A percentile compares a stretch with the other conserved stretches of the same genome.
Evolutionary conservation across 257 asterid species (phyloP).

Genomic region (Penstemon barbatus): DNA sequence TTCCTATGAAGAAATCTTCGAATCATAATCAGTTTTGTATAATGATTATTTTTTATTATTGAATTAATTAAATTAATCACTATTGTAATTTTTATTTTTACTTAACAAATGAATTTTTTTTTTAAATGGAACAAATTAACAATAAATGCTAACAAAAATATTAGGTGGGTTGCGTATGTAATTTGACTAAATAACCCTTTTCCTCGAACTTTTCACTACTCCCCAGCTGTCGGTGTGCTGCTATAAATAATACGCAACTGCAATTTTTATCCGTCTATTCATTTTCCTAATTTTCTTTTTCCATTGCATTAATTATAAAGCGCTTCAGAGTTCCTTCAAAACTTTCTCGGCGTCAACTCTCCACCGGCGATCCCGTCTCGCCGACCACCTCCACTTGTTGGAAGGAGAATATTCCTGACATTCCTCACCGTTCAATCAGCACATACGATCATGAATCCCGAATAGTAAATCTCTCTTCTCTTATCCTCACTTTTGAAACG

Average conservation of each 20-base stretch:
- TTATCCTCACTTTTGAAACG: neutral
- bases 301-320: neutral
- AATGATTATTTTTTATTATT: too few relatives aligned
- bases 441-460: conserved; percentile 48
- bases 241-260: conserved; percentile 29
- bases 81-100: too few relatives aligned
- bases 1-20: too few relatives aligned
- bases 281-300: conserved; percentile 13
- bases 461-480: conserved; percentile 45
- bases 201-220: conserved; percentile 37
- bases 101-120: neutral
- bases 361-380: conserved; percentile 33
- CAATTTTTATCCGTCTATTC: conserved; percentile 15
- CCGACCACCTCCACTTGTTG: conserved; percentile 33
- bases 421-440: conserved; percentile 15
- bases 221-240: conserved; percentile 37
- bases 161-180: conserved; percentile 23
- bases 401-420: conserved; percentile 27
- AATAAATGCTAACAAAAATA: too few relatives aligned
- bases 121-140: neutral
- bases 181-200: conserved; percentile 27
- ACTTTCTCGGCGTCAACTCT: conserved; percentile 38
- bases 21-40: too few relatives aligned
- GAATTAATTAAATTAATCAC: too few relatives aligned
- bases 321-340: conserved; percentile 17